A percentile compares a stretch with the other conserved stretches of the same genome.
These are phyloP conservation scores for Apiotrichum sp. DNA, from an alignment of 1,284 basidiomycete species.

Conservation along the genomic window DNA sequence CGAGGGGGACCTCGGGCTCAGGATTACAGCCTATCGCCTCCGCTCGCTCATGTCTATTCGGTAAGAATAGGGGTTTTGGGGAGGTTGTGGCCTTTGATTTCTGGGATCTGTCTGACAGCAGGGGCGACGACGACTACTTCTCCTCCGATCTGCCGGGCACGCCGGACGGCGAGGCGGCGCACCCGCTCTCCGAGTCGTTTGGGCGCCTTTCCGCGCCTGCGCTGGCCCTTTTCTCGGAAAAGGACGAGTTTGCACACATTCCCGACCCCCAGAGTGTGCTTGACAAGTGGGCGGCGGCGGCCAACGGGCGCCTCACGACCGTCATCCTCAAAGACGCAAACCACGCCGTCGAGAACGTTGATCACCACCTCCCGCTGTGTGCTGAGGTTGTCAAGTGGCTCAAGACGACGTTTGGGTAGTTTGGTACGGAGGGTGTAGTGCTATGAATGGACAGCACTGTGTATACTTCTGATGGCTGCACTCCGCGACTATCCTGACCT, in stretches of 20 bases:
- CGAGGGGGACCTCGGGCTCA: slow-evolving; percentile 22
- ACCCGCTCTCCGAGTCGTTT: slow-evolving; percentile 40
- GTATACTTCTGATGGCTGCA: too few relatives aligned
- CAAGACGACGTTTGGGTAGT: slow-evolving; percentile 3
- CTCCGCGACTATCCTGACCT: too few relatives aligned
- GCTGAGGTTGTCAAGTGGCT: slow-evolving; percentile 31
- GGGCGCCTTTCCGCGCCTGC: slow-evolving; percentile 33
- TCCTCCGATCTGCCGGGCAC: slow-evolving; percentile 36
- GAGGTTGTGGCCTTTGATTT: too few relatives aligned
- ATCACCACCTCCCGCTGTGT: slow-evolving; percentile 25
- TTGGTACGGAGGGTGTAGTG: too few relatives aligned
- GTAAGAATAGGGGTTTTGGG: slow-evolving; percentile 5
- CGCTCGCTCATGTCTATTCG: slow-evolving; percentile 25
- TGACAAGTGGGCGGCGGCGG: slow-evolving; percentile 26
- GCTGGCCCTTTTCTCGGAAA: slow-evolving; percentile 37
- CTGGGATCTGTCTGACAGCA: slow-evolving; percentile 6
- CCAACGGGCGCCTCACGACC: slow-evolving; percentile 24
- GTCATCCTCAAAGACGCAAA: slow-evolving; percentile 32
- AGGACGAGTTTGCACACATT: slow-evolving; percentile 34
- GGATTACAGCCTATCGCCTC: slow-evolving; percentile 35
- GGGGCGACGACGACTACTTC: slow-evolving; percentile 49
- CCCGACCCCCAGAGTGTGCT: slow-evolving; percentile 17
- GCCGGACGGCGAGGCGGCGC: slow-evolving; percentile 20
- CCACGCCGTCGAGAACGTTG: slow-evolving; percentile 37
- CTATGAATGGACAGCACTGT: too few relatives aligned